Evolutionary conservation across 139 green algal genomes (phyloP), one percentile per base, ranked within the genome.

Genomic region (Spirogloea muscicola): DNA sequence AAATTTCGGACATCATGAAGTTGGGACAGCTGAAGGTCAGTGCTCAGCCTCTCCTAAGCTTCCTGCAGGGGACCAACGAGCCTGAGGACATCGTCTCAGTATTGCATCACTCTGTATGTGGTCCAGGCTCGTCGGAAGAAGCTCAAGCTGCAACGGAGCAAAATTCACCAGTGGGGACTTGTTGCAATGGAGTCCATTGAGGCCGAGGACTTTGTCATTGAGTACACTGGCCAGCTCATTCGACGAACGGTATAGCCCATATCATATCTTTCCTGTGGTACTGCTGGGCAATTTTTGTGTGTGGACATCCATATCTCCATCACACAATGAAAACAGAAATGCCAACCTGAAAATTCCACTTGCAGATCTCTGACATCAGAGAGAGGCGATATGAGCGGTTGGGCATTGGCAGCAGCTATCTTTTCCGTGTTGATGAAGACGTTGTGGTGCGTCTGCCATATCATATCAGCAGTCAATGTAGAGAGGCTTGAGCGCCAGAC

Each of bases 181-280:
- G 91, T 90, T 78, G 89, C 91, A 1, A 66, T 69, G 16, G 72
- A 90, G 36, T 39, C 65, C 40, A 93, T 96, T 49, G 72, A 81
- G 18, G 51, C 78, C 0, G 78, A 86, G 4, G 82, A 87, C 49
- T 94, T 94, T 74, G 78, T 95, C 4, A 91, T 95, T n/a, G 87
- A 96, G 84, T 96, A 96, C 71, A 70, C 87, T 0, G 91, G 91
- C 0, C 75, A 92, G 82, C 61, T 90, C 34, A 84, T 95, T 9
- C 77, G 86, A 2, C 68, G 70, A 34, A 49, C 71, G 69, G 58
- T 79, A 40, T 33, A 38, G 25, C 9, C 49, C 52, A 18, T 9
- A n/a, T n/a, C n/a, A n/a, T n/a, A 33, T 51, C 25, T 64, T 51
- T 25, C 39, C 16, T 7, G 42, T 68, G 62, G 13, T 31, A 55